These are phyloP conservation scores for Tricholoma furcatifolium DNA, from an alignment of 768 basidiomycete species.

Conservation along the genomic window DNA sequence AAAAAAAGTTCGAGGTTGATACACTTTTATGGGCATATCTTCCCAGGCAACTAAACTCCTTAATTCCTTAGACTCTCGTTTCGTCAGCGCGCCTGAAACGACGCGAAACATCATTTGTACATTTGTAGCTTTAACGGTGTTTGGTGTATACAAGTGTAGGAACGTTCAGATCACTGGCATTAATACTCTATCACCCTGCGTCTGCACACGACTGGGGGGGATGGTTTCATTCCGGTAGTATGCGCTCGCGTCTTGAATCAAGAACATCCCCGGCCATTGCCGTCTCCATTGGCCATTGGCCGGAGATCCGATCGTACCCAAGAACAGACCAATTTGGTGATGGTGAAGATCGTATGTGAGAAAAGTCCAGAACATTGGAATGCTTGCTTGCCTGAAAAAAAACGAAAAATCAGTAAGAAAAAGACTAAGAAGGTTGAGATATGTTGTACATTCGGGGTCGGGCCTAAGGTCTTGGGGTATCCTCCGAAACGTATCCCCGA, in stretches of 20 bases:
- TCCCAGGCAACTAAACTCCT: too few relatives aligned
- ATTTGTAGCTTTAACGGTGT: too few relatives aligned
- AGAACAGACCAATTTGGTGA: slow-evolving; percentile 75
- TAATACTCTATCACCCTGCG: too few relatives aligned
- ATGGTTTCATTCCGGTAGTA: slow-evolving; percentile 4
- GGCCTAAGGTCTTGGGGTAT: slow-evolving; percentile 49
- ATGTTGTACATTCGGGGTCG: slow-evolving; percentile 15
- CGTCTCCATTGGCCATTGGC: slow-evolving; percentile 9
- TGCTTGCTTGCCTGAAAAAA: slow-evolving; percentile 33
- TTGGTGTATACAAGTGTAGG: too few relatives aligned
- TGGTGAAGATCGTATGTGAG: slow-evolving; percentile 71
- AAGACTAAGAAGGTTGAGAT: not conserved
- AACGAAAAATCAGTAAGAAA: not conserved
- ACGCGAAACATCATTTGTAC: too few relatives aligned
- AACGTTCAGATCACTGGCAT: too few relatives aligned
- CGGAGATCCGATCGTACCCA: slow-evolving; percentile 12
- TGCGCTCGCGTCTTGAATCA: not conserved
- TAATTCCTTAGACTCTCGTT: too few relatives aligned
- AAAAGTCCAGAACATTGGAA: slow-evolving; percentile 76
- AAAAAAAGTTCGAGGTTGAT: too few relatives aligned
- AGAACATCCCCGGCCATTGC: slow-evolving; percentile 1
- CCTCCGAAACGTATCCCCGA: slow-evolving; percentile 55
- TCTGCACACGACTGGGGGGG: too few relatives aligned
- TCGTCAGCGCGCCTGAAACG: too few relatives aligned
- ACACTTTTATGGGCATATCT: too few relatives aligned